Evolutionary conservation across 352 stramenopile species (phyloP), one percentile per base, ranked within the genome.

Genomic region (Globisporangium mamillatum): DNA sequence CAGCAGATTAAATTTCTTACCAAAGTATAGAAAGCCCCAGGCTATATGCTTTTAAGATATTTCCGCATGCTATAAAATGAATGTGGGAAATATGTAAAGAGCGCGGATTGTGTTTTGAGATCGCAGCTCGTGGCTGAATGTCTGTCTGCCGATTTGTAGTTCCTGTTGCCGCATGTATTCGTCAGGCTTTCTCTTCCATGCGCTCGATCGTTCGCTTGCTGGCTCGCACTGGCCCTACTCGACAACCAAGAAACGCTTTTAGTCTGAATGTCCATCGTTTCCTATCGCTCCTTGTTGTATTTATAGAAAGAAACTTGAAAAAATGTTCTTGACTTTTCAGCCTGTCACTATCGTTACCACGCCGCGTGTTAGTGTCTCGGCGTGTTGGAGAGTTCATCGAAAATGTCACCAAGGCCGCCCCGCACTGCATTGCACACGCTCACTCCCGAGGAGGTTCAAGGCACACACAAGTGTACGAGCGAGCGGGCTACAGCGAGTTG

Each of bases 341-440:
- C 53, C 6, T 60, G 54, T 60, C 54, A 60, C 54, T 44, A 60
- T 60, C 29, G 55, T 60, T 60, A 29, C 29, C 44, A 52, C 44
- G 18, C 44, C 44, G 18, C 16, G 44, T 52, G 44, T 22, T 6
- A 6, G 44, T 22, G 44, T 50, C 16, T 50, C 16, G 44, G 44
- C 44, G 44, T 52, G 44, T 52, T 52, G 18, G 16, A 22, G 44
- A 52, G 44, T 52, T 22, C 44, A 22, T 52, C 8, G 4, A 9
- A 52, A 52, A 52, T 46, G 38, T 46, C 38, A 46, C 4, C 18
- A 20, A 2, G 27, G 3, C 38, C 38, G 5, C 16, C 16, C 16
- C 14, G 16, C 41, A 52, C 18, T 10, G 44, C 44, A 52, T 22
- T 32, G 27, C 44, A 52, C 44, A 52, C 10, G 5, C 44, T 52